Conservation (phyloP, 768 basidiomycete genomes). For the Termitomyces bulborhizus region DNA sequence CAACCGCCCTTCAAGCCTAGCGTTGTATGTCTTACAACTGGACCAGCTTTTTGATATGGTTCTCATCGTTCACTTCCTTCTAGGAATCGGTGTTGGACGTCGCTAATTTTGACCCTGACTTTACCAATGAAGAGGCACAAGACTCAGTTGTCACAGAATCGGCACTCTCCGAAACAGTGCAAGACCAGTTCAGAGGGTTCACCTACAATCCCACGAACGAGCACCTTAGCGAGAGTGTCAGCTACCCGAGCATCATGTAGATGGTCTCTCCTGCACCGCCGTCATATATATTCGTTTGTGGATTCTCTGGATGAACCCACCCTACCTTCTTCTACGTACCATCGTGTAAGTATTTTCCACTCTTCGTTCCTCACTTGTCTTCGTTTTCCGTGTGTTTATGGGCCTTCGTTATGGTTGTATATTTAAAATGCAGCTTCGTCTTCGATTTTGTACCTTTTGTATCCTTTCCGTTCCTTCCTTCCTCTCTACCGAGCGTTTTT, state of each 20-base stretch:
- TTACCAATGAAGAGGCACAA: constrained; percentile 90
- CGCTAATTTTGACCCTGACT: constrained; percentile 96
- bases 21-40: constrained; percentile 55
- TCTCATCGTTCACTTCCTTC: constrained; percentile 2
- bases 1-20: constrained; percentile 97
- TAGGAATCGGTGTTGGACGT: constrained; percentile 92
- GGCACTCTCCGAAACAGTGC: constrained; percentile 89
- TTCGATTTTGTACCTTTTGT: constrained; percentile 3
- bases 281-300: constrained; percentile 1
- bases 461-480: background rate
- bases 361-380: background rate
- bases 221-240: constrained; percentile 80
- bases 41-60: background rate
- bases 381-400: background rate
- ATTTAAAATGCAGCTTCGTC: constrained; percentile 3
- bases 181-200: constrained; percentile 92
- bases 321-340: background rate
- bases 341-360: background rate
- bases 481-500: background rate
- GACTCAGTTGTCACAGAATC: constrained; percentile 97
- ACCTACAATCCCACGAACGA: constrained; percentile 85
- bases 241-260: constrained; percentile 43
- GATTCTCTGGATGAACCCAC: background rate
- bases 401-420: constrained; percentile 2
- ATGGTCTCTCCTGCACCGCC: background rate